phyloP scores from a whole-genome alignment of 2,329 filamentous ascomycete genomes.

The Xylaria sp. region DNA sequence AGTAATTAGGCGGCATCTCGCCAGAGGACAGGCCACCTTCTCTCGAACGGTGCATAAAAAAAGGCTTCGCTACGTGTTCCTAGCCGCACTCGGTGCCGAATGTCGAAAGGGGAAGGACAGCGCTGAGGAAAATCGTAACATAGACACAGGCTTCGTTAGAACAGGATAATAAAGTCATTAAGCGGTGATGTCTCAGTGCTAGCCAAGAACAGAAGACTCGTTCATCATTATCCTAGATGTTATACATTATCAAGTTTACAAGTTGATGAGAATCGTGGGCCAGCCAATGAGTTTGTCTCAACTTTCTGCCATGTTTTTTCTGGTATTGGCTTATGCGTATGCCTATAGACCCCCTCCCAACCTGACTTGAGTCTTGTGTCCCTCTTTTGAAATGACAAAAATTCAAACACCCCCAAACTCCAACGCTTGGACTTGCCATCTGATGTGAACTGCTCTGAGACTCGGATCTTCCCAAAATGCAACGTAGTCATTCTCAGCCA shows the following conservation, averaged over 20 bases:
- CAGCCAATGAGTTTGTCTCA: conserved; percentile 17
- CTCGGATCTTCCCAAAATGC: neutral
- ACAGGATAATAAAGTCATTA: neutral
- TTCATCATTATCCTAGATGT: conserved; percentile 2
- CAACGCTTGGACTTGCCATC: conserved; percentile 15
- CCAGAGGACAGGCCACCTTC: neutral
- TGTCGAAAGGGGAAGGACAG: neutral
- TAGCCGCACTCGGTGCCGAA: neutral
- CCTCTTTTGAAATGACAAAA: conserved; percentile 25
- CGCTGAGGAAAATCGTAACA: neutral
- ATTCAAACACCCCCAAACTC: conserved; percentile 18
- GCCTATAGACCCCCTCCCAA: conserved; percentile 10
- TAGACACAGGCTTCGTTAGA: too few species aligned
- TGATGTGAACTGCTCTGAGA: conserved; percentile 2
- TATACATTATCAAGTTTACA: conserved; percentile 20
- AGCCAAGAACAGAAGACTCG: conserved; percentile 5
- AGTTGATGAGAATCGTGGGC: conserved; percentile 26
- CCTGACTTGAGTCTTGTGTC: conserved; percentile 28
- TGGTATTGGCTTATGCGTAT: neutral
- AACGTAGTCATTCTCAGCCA: neutral
- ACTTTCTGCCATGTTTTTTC: conserved; percentile 1
- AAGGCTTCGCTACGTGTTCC: conserved; percentile 16
- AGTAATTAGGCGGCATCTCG: neutral
- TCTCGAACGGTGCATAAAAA: neutral
- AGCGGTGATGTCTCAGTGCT: neutral